Base-by-base conservation (phyloP, 164 flowering plant species). In the Nymphaea thermarum region DNA sequence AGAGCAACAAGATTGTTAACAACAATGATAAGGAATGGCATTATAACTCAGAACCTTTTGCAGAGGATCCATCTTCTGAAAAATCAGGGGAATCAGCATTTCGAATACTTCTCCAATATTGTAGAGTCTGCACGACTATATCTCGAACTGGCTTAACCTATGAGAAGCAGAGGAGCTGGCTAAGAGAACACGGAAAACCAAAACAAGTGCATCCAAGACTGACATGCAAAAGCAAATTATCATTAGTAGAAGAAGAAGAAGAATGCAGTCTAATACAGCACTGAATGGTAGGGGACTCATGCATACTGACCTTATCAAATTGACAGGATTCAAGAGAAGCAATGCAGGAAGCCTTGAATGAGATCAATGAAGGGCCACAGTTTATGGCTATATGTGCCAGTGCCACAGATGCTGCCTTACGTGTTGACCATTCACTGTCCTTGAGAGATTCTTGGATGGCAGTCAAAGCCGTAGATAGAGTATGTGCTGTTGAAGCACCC, bases 141-240 rank as follows among this genome's bases (percentile, higher is more conserved):
- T 93, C 98, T 78, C 98, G 85, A 68, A 93, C 98, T 44, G 98
- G 96, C 78, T 93, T 93, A 70, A 93, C 98, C 98, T 93, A 68
- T 61, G 74, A 10, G 57, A 71, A 62, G 63, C n/a, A 68, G 53
- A 45, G 53, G 11, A 10, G 11, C 53, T 45, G 53, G 11, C 11
- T 45, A 10, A 45, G 53, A 45, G 36, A 25, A 25, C 36, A 25
- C 36, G 1, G 15, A 72, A 65, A 18, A 73, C 62, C 65, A 11
- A 74, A 55, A 15, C 53, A 67, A 71, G 4, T 44, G 12, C 36
- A 71, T 17, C 44, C 47, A 6, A 73, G 70, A 67, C 44, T 43
- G 71, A 65, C 64, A 45, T 5, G 5, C 5, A 45, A 45, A 45
- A 5, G 53, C 53, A 45, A 45, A 5, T 45, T 10, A 5, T 45